phyloP scores from a whole-genome alignment of 139 green algal species.

The Chlorella sp. region DNA sequence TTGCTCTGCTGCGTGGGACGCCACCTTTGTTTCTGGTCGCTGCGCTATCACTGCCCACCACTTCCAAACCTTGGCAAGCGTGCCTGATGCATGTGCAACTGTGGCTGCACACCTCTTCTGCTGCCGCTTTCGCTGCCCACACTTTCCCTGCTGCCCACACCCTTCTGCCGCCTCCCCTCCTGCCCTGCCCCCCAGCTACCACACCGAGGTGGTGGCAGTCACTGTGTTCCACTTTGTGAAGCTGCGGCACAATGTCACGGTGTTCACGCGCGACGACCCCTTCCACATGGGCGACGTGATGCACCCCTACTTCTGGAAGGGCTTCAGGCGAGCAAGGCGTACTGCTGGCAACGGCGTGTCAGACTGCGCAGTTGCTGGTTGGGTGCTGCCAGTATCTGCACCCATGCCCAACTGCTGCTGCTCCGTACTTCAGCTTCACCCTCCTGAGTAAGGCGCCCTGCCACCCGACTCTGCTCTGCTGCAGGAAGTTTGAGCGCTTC shows the following conservation, averaged over 20 bases:
- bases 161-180: no score
- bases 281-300: conserved; percentile 38
- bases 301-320: conserved; percentile 30
- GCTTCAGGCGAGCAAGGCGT: conserved; percentile 1
- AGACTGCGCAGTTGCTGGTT: no score
- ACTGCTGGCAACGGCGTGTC: no score
- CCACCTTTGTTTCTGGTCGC: no score
- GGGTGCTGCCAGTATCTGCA: no score
- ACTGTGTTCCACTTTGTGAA: conserved; percentile 47
- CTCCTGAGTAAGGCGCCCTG: no score
- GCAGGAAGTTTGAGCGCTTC: conserved; percentile 44
- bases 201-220: conserved; percentile 35
- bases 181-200: conserved; percentile 18
- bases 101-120: background rate
- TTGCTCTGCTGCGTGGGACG: no score
- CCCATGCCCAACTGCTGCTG: no score
- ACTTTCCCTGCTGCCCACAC: no score
- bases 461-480: background rate
- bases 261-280: conserved; percentile 35
- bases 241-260: conserved; percentile 45
- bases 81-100: no score
- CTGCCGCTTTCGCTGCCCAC: no score
- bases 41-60: background rate
- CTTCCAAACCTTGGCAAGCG: background rate
- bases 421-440: no score